Percentiles rank a stretch among this genome's conserved stretches.
Conservation (phyloP, 306 rosid genomes). For the Boehmeria nivea region DNA sequence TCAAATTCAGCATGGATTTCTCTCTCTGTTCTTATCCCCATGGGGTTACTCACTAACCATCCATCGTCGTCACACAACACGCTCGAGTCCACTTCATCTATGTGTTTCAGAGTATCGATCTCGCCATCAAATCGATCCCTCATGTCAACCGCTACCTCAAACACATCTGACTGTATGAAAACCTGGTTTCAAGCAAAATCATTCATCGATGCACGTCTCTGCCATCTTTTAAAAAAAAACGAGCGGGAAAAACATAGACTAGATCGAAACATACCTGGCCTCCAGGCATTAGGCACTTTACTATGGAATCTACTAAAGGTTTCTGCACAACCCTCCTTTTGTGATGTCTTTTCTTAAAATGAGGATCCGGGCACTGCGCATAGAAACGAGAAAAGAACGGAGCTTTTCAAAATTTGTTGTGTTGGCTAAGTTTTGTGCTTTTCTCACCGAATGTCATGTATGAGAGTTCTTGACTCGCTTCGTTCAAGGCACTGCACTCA, state of each 20-base stretch:
- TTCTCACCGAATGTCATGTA: not conserved
- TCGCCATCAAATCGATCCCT: conserved; percentile 60
- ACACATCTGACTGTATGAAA: conserved; percentile 69
- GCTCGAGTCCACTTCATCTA: conserved; percentile 31
- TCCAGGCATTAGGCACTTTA: conserved; percentile 43
- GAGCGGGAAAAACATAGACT: too few relatives aligned
- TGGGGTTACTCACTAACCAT: too few relatives aligned
- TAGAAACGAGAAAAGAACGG: conserved; percentile 17
- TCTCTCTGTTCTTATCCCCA: too few relatives aligned
- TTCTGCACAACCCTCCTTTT: conserved; percentile 85
- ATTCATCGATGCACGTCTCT: too few relatives aligned
- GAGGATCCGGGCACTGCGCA: conserved; percentile 95
- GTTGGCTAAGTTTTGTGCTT: not conserved
- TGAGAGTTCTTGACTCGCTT: too few relatives aligned
- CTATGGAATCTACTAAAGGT: conserved; percentile 59
- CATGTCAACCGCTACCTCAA: conserved; percentile 70
- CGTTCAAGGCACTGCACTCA: conserved; percentile 53
- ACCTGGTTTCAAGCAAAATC: conserved; percentile 43
- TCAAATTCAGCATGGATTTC: too few relatives aligned
- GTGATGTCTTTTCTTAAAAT: conserved; percentile 83
- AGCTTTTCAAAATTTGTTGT: not conserved
- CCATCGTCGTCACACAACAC: conserved; percentile 51
- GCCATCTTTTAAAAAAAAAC: too few relatives aligned
- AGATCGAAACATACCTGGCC: conserved; percentile 56
- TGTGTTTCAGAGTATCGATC: conserved; percentile 39